These are phyloP conservation scores for Talaromyces rugulosus DNA, from an alignment of 2,329 filamentous ascomycete species.

Conservation along the genomic window DNA sequence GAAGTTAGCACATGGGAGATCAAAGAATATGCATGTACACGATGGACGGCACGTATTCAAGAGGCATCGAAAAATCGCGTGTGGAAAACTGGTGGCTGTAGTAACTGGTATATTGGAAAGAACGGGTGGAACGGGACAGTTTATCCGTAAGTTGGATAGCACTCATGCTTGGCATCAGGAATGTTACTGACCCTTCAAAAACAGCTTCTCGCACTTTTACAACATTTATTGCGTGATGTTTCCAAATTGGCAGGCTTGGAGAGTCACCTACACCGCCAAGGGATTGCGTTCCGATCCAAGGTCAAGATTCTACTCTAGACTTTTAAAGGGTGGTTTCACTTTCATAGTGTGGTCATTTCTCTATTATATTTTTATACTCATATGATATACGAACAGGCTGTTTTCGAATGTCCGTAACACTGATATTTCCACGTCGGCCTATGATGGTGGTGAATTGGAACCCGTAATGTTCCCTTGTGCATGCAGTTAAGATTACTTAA, in stretches of 20 bases:
- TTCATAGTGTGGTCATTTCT: background rate
- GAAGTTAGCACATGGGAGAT: slow-evolving; percentile 46
- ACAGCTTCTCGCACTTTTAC: background rate
- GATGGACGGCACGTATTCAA: slow-evolving; percentile 48
- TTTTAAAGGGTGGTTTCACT: background rate
- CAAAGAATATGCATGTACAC: slow-evolving; percentile 44
- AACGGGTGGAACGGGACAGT: slow-evolving; percentile 48
- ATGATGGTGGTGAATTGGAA: too few relatives aligned
- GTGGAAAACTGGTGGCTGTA: slow-evolving; percentile 43
- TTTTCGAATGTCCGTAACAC: background rate
- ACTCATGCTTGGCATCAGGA: background rate
- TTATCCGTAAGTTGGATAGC: slow-evolving; percentile 38
- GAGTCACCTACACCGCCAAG: background rate
- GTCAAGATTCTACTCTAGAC: background rate
- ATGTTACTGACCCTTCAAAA: background rate
- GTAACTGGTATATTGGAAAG: slow-evolving; percentile 47
- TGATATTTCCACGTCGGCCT: too few relatives aligned
- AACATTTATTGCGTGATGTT: background rate
- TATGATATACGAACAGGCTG: background rate
- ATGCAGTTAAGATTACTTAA: too few relatives aligned
- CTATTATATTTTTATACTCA: background rate
- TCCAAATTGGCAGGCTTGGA: background rate
- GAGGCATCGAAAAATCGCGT: slow-evolving; percentile 43
- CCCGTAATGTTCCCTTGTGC: too few relatives aligned
- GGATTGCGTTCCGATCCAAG: background rate